Evolutionary conservation across 1,284 basidiomycete genomes (phyloP), one percentile per base, ranked within the genome.

Genomic region (Boletus albobrunnescens): DNA sequence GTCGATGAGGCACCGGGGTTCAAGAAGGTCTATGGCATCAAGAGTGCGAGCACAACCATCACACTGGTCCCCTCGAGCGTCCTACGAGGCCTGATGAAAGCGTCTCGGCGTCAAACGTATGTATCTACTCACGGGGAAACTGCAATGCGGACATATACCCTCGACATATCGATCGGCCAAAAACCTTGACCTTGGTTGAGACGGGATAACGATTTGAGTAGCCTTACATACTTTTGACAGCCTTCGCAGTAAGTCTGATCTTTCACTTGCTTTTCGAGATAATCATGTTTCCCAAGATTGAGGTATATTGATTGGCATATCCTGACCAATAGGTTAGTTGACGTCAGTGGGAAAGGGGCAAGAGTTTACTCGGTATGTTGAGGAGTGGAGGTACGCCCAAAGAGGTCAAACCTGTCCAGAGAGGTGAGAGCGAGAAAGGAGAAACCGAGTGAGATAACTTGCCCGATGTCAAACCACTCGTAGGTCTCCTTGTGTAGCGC

Each of bases 61-160:
- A 70, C 96, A 99, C 75, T 99, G 96, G 68, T 99, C 96, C 10
- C 96, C 96, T 38, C 96, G 88, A 31, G 95, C 96, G 57, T 98
- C 95, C 87, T 92, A 58, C 41, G 44, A 44, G 19, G 38, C 46
- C 14, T 17, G 16, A 24, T 41, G 40, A 32, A 14, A 19, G 28
- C 24, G 14, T 31, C 33, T 44, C 16, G 28, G 3, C 13, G 23
- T 35, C 6, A 1, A 14, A 16, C 57, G 41, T 12, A 31, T 71
- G 54, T 7, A 10, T 26, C 17, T 37, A 38, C 63, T 47, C 52
- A 88, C 89, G 52, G 92, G 85, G 54, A 85, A 91, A 46, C 78
- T 78, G 65, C 94, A 97, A 67, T 94, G 78, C 2, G 94, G 94
- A 67, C 94, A 97, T 39, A 80, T 91, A 12, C 94, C 94, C 68